Conservation (phyloP, 139 green algal genomes). For the Coelastrella sp. region DNA sequence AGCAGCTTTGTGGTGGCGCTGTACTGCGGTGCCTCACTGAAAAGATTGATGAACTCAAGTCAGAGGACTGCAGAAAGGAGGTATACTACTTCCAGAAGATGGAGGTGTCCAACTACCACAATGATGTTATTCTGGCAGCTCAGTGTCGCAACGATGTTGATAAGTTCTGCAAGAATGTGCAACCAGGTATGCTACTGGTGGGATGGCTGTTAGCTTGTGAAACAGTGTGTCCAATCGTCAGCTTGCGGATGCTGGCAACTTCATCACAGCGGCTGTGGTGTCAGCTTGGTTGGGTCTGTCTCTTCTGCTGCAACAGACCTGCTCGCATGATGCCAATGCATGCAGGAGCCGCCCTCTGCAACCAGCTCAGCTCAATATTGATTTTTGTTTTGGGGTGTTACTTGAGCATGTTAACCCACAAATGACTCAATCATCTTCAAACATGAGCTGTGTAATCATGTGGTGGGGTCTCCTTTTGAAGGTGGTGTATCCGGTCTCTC, state of each 20-base stretch:
- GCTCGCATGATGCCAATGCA: neutral
- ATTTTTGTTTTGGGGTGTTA: neutral
- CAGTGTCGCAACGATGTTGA: slow-evolving; percentile 81
- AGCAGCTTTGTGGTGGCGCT: slow-evolving; percentile 79
- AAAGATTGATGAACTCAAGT: slow-evolving; percentile 78
- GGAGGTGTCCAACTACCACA: slow-evolving; percentile 78
- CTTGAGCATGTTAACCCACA: no score
- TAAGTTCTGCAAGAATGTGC: slow-evolving; percentile 75
- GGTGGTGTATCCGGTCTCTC: no score
- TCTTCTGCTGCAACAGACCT: no score
- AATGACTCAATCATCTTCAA: no score
- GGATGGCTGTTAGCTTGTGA: no score
- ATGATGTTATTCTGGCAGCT: slow-evolving; percentile 79
- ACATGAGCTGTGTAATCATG: no score
- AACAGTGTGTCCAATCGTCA: no score
- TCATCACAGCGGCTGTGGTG: no score
- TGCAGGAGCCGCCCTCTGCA: neutral
- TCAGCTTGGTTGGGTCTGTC: no score
- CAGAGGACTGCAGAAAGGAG: slow-evolving; percentile 83
- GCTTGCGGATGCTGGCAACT: no score
- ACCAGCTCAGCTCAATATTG: neutral
- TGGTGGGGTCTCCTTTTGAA: no score
- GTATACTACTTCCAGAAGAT: slow-evolving; percentile 89
- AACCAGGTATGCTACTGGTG: slow-evolving; percentile 61
- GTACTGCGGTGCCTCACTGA: slow-evolving; percentile 91